Evolutionary conservation across 108 stramenopile species (phyloP).

Genomic region (Fistulifera pelliculosa): DNA sequence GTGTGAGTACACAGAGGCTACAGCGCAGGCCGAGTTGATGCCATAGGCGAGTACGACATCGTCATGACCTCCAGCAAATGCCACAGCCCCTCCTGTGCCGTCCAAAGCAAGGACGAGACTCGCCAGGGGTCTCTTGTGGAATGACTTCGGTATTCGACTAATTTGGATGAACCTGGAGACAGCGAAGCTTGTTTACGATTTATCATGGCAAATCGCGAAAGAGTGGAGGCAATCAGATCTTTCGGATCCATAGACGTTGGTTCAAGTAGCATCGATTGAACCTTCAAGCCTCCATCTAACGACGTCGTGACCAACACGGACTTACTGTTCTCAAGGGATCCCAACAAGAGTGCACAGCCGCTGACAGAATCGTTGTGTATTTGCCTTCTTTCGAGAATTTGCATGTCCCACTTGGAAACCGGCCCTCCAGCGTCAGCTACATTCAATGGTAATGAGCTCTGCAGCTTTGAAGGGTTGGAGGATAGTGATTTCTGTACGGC

Average conservation of each 20-base stretch:
- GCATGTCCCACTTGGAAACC: slow-evolving; percentile 41
- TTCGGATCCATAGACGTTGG: slow-evolving; percentile 15
- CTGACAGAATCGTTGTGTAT: slow-evolving; percentile 48
- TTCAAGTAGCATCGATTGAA: slow-evolving; percentile 23
- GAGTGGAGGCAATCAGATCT: slow-evolving; percentile 27
- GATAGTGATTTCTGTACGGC: no score
- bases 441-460: no score
- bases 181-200: slow-evolving; percentile 12
- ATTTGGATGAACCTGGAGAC: slow-evolving; percentile 20
- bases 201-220: slow-evolving; percentile 39
- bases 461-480: no score
- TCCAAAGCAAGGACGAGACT: slow-evolving; percentile 41
- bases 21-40: slow-evolving; percentile 56
- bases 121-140: slow-evolving; percentile 53
- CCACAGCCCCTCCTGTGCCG: slow-evolving; percentile 43
- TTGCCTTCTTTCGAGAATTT: slow-evolving; percentile 28
- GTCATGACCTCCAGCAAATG: slow-evolving; percentile 67
- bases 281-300: slow-evolving; percentile 49
- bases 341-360: slow-evolving; percentile 32
- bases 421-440: no score
- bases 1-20: slow-evolving; percentile 65
- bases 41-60: slow-evolving; percentile 67
- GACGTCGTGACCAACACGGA: slow-evolving; percentile 39
- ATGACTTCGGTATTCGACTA: slow-evolving; percentile 38
- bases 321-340: slow-evolving; percentile 10